Conservation (phyloP, 2,329 filamentous ascomycete species). For the Fusarium sp. region DNA sequence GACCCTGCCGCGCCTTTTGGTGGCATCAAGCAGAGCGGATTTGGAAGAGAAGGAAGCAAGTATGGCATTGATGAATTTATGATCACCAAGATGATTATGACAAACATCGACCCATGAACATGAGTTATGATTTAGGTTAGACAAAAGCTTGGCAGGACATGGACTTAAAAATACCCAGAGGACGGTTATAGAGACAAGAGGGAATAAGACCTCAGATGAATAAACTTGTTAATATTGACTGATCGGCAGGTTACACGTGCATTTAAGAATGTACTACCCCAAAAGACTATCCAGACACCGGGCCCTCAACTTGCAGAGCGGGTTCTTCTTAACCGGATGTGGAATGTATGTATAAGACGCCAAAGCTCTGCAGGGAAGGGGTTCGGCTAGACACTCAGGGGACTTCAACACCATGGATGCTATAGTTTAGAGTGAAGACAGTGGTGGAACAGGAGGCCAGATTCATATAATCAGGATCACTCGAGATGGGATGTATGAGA, state of each 20-base stretch:
- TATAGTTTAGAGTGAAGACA: neutral
- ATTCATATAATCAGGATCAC: neutral
- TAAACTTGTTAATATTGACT: neutral
- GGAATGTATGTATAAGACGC: slow-evolving; percentile 3
- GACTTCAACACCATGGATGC: slow-evolving; percentile 15
- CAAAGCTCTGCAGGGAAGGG: neutral
- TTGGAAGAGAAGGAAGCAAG: slow-evolving; percentile 78
- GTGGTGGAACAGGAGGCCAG: too few relatives aligned
- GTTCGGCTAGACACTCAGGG: neutral
- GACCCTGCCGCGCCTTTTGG: slow-evolving; percentile 71
- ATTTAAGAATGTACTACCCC: neutral
- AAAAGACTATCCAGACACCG: neutral
- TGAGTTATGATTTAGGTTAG: slow-evolving; percentile 13
- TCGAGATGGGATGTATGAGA: neutral
- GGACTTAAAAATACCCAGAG: slow-evolving; percentile 37
- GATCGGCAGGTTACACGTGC: neutral
- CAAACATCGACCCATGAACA: slow-evolving; percentile 40
- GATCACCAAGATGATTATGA: slow-evolving; percentile 68
- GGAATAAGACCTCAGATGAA: neutral
- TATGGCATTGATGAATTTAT: slow-evolving; percentile 80
- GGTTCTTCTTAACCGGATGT: neutral
- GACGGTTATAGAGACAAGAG: neutral
- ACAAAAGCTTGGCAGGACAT: slow-evolving; percentile 10
- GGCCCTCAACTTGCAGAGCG: neutral
- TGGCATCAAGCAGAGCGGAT: slow-evolving; percentile 81